Conservation (phyloP, 371 early-diverging fungal genomes). For the Mucor plumbeus region DNA sequence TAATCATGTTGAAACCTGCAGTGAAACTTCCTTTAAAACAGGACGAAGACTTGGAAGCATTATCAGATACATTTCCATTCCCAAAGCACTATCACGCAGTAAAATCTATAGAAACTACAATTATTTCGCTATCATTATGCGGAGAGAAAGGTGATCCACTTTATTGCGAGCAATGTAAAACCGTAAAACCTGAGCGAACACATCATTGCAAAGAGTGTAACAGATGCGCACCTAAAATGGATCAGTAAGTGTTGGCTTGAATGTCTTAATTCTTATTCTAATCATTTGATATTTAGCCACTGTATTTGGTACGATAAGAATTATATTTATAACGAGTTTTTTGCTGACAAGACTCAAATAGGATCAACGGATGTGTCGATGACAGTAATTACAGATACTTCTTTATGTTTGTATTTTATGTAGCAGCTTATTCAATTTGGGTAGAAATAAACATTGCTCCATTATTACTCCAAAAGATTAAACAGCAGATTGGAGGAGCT, state of each 20-base stretch:
- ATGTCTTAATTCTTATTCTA: neutral
- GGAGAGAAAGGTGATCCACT: conserved; percentile 17
- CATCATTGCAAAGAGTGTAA: conserved; percentile 36
- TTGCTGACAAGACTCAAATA: neutral
- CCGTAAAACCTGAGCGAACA: conserved; percentile 27
- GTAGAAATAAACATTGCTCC: conserved; percentile 7
- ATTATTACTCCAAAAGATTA: neutral
- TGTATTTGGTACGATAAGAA: conserved; percentile 24
- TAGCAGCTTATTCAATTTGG: conserved; percentile 18
- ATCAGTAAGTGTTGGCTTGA: conserved; percentile 27
- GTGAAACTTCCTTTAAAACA: neutral
- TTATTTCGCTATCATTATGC: conserved; percentile 2
- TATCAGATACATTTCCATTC: neutral
- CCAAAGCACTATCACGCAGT: conserved; percentile 1
- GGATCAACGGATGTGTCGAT: conserved; percentile 36
- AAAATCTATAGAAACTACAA: neutral
- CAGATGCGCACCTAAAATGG: conserved; percentile 32
- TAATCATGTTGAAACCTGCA: conserved; percentile 14
- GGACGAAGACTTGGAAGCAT: neutral
- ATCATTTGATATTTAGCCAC: conserved; percentile 18
- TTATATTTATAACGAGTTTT: too few relatives aligned
- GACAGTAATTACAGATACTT: conserved; percentile 27
- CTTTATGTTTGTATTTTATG: conserved; percentile 31
- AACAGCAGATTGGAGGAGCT: neutral
- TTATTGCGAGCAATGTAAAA: conserved; percentile 19